phyloP scores from a whole-genome alignment of 257 asterid species.

The Jaltomata sinuosa region DNA sequence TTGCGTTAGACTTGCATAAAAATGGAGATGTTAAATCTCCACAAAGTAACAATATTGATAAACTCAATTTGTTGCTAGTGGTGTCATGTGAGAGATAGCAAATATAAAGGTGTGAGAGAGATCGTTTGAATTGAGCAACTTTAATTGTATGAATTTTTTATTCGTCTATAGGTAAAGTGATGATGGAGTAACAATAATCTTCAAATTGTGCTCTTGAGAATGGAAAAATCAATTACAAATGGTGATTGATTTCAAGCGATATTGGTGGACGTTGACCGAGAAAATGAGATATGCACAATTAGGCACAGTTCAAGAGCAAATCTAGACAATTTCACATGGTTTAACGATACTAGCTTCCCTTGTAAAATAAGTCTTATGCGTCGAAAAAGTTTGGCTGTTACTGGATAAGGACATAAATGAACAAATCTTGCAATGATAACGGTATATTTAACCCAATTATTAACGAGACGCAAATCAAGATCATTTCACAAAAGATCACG shows the following conservation, averaged over 20 bases:
- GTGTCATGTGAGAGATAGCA: background rate
- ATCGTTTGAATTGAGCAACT: background rate
- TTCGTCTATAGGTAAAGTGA: background rate
- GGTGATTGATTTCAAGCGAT: background rate
- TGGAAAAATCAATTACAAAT: background rate
- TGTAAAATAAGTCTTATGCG: rapidly evolving
- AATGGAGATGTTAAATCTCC: too few species aligned
- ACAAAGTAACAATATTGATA: too few species aligned
- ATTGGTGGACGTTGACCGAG: rapidly evolving
- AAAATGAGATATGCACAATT: background rate
- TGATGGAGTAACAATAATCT: background rate
- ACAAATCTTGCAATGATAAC: background rate
- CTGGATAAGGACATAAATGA: too few species aligned
- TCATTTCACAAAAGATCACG: background rate
- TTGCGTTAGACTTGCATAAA: too few species aligned
- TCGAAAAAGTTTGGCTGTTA: background rate
- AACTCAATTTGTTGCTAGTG: too few species aligned
- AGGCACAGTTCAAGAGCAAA: background rate
- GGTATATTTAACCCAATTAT: background rate
- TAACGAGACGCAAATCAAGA: background rate
- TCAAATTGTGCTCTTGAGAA: too few species aligned
- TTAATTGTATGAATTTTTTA: background rate
- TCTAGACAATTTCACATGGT: background rate
- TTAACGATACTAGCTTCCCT: background rate
- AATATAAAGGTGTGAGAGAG: background rate